Percentiles rank a stretch among this genome's conserved stretches.
phyloP scores from a whole-genome alignment of 1,139 yeast genomes.

The Dujonia santamariae region DNA sequence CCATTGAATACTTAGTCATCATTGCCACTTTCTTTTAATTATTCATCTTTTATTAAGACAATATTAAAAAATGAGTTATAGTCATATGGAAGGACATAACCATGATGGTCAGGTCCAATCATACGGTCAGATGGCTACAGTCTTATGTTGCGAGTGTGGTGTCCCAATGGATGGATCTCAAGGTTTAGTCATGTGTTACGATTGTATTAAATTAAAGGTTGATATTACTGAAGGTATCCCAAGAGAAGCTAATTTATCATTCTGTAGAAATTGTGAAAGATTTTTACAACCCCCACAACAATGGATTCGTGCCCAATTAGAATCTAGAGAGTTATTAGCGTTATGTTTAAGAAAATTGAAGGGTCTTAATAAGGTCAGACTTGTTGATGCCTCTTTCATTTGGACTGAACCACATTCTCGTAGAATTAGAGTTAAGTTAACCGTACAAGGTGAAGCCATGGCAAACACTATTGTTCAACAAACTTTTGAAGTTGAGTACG shows the following conservation, averaged over 20 bases:
- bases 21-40: slow-evolving; percentile 1
- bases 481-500: slow-evolving; percentile 90
- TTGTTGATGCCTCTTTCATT: slow-evolving; percentile 89
- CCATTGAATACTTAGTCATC: slow-evolving; percentile 2
- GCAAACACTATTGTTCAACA: slow-evolving; percentile 91
- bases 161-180: slow-evolving; percentile 95
- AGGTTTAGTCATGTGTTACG: slow-evolving; percentile 95
- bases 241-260: slow-evolving; percentile 86
- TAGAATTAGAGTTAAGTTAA: slow-evolving; percentile 82
- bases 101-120: slow-evolving; percentile 17
- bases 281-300: slow-evolving; percentile 92
- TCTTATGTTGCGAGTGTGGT: slow-evolving; percentile 97
- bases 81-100: slow-evolving; percentile 33
- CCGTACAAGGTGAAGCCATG: slow-evolving; percentile 97
- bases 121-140: slow-evolving; percentile 59
- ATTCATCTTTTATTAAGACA: background rate
- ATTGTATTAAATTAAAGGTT: slow-evolving; percentile 90
- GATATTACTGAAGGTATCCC: slow-evolving; percentile 97
- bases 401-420: slow-evolving; percentile 99
- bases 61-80: slow-evolving; percentile 27
- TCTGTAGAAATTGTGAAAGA: slow-evolving; percentile 96
- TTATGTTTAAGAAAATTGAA: slow-evolving; percentile 83
- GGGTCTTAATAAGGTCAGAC: slow-evolving; percentile 83
- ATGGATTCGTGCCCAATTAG: slow-evolving; percentile 90
- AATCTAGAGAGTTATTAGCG: slow-evolving; percentile 89